A percentile compares a stretch with the other conserved stretches of the same genome.
Evolutionary conservation across 192 early-diverging fungal genomes (phyloP).

Genomic region (Linderina pennispora): DNA sequence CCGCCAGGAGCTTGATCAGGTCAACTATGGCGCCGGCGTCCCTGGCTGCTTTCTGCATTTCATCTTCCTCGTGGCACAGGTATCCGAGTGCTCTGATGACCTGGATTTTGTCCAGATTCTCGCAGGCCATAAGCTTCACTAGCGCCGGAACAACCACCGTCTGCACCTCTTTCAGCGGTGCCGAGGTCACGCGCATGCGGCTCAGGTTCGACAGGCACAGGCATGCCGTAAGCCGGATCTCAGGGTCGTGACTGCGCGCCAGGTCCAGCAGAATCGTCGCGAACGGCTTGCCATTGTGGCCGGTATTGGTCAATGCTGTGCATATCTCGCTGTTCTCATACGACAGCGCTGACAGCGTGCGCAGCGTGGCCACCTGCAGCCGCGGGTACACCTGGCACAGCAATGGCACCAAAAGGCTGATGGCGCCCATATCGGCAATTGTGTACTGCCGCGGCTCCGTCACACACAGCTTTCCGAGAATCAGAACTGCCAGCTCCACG

Average conservation of each 20-base stretch:
- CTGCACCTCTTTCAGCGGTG: slow-evolving; percentile 13
- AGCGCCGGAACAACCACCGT: slow-evolving; percentile 31
- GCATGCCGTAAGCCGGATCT: slow-evolving; percentile 28
- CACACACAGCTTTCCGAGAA: slow-evolving; percentile 36
- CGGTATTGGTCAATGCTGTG: slow-evolving; percentile 12
- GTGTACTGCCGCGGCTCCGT: slow-evolving; percentile 37
- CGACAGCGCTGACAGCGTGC: slow-evolving; percentile 30
- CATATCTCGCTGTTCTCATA: slow-evolving; percentile 42
- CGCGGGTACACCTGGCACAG: slow-evolving; percentile 18
- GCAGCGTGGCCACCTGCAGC: slow-evolving; percentile 31
- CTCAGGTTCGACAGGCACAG: slow-evolving; percentile 34
- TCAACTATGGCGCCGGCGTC: slow-evolving; percentile 29
- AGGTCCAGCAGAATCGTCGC: slow-evolving; percentile 16
- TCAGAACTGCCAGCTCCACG: slow-evolving; percentile 34
- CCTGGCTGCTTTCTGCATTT: slow-evolving; percentile 35
- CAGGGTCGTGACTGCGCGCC: slow-evolving; percentile 21
- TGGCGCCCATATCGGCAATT: slow-evolving; percentile 36
- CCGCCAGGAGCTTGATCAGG: slow-evolving; percentile 15
- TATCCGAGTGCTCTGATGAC: slow-evolving; percentile 34
- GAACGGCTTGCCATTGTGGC: slow-evolving; percentile 7
- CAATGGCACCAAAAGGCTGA: slow-evolving; percentile 24
- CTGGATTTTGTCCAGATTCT: slow-evolving; percentile 4
- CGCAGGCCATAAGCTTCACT: slow-evolving; percentile 16
- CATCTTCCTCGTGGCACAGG: slow-evolving; percentile 44
- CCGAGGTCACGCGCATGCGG: slow-evolving; percentile 24